A percentile compares a stretch with the other conserved stretches of the same genome.
phyloP scores from a whole-genome alignment of 2,329 filamentous ascomycete genomes.

The Cytospora piceicola region DNA sequence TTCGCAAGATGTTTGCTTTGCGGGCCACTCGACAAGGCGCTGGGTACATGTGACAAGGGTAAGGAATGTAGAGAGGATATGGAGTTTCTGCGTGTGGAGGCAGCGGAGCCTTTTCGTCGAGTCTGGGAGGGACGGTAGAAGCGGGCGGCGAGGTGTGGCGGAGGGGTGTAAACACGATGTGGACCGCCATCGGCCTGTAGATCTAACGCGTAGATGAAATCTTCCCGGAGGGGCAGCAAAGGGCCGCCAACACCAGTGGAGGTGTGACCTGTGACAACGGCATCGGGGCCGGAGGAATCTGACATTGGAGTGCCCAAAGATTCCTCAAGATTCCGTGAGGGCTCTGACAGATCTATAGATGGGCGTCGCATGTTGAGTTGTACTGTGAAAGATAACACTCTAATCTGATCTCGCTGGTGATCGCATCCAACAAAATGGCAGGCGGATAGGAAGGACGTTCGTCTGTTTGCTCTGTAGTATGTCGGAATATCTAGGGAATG shows the following conservation, averaged over 20 bases:
- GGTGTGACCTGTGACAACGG: constrained; percentile 33
- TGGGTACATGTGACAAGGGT: constrained; percentile 65
- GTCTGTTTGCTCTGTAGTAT: background rate
- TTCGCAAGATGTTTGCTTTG: constrained; percentile 80
- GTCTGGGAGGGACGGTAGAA: constrained; percentile 71
- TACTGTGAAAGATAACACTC: constrained; percentile 36
- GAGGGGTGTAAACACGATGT: constrained; percentile 61
- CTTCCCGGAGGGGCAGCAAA: constrained; percentile 24
- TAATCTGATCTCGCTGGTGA: background rate
- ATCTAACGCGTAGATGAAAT: constrained; percentile 28
- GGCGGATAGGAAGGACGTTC: background rate
- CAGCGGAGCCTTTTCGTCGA: constrained; percentile 74
- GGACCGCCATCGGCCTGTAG: constrained; percentile 25
- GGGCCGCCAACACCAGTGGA: constrained; percentile 22
- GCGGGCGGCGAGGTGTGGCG: constrained; percentile 76
- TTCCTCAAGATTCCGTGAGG: constrained; percentile 39
- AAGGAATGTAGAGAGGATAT: constrained; percentile 73
- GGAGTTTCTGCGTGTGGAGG: constrained; percentile 79
- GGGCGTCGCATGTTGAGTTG: constrained; percentile 44
- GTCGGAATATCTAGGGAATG: background rate
- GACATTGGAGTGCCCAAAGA: constrained; percentile 36
- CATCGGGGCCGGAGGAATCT: constrained; percentile 31
- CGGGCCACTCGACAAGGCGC: constrained; percentile 54
- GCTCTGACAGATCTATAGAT: constrained; percentile 39
- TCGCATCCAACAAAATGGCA: constrained; percentile 7